Evolutionary conservation across 345 rosid species (phyloP).

Genomic region (Arabidopsis suecica): DNA sequence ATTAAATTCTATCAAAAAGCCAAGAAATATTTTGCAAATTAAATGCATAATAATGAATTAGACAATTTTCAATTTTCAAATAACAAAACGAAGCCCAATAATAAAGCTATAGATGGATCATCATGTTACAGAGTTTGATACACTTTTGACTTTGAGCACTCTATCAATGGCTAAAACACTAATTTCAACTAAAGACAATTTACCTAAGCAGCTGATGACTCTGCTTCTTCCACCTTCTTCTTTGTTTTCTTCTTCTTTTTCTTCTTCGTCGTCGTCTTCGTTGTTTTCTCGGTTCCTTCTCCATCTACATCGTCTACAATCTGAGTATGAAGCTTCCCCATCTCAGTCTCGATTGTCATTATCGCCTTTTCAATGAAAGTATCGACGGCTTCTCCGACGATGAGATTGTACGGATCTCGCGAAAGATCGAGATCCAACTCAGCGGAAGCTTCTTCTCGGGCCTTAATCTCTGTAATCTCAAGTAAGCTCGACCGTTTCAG

Average conservation of each 20-base stretch:
- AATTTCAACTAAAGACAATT: background rate
- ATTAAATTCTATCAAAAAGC: background rate
- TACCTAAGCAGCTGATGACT: slow-evolving; percentile 13
- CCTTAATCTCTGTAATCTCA: slow-evolving; percentile 48
- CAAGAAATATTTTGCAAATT: background rate
- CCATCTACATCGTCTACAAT: slow-evolving; percentile 27
- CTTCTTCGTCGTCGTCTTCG: slow-evolving; percentile 20
- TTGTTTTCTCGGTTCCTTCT: slow-evolving; percentile 7
- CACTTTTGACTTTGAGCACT: background rate
- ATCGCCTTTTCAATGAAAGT: slow-evolving; percentile 45
- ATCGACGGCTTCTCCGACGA: slow-evolving; percentile 46
- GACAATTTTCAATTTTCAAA: no score
- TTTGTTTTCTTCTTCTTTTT: background rate
- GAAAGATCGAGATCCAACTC: slow-evolving; percentile 47
- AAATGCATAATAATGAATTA: no score
- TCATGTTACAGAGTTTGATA: background rate
- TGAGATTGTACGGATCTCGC: slow-evolving; percentile 40
- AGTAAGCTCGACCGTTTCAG: slow-evolving; percentile 46
- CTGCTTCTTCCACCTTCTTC: slow-evolving; percentile 7
- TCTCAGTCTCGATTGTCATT: slow-evolving; percentile 22
- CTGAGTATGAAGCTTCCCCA: slow-evolving; percentile 24
- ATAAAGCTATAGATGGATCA: background rate
- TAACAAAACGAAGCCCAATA: no score
- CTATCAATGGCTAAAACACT: background rate
- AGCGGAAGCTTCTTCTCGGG: slow-evolving; percentile 47